Conservation (phyloP, 2,329 filamentous ascomycete genomes). For the Biscogniauxia sp. region DNA sequence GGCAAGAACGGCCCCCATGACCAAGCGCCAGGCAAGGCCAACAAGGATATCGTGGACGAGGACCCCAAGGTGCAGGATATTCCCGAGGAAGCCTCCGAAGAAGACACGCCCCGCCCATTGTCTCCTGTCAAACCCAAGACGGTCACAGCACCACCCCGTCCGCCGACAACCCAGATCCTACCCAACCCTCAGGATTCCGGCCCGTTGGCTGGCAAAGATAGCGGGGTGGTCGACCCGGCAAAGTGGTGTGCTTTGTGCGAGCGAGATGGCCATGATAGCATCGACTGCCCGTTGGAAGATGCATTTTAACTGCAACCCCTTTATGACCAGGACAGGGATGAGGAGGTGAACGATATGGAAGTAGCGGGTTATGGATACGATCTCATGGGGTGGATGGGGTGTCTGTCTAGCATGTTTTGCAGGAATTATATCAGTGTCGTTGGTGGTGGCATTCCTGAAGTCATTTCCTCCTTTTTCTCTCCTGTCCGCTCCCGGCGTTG, state of each 20-base stretch:
- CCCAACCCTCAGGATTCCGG: conserved; percentile 64
- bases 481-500: conserved; percentile 14
- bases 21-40: conserved; percentile 23
- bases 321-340: background rate
- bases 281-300: conserved; percentile 91
- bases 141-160: conserved; percentile 35
- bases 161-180: conserved; percentile 45
- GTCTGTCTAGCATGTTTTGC: background rate
- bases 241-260: conserved; percentile 99
- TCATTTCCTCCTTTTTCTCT: conserved; percentile 4
- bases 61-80: conserved; percentile 41
- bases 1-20: conserved; percentile 20
- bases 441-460: background rate
- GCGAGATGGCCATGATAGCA: conserved; percentile 92
- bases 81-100: conserved; percentile 35
- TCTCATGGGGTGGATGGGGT: background rate
- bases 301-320: conserved; percentile 49
- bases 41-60: conserved; percentile 39
- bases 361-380: background rate
- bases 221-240: conserved; percentile 72
- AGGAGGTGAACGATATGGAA: background rate
- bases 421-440: background rate
- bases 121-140: conserved; percentile 50
- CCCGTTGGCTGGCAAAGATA: conserved; percentile 75
- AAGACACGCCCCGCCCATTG: conserved; percentile 54